A percentile compares a stretch with the other conserved stretches of the same genome.
Evolutionary conservation across 768 basidiomycete species (phyloP).

Genomic region (Hygrophoropsis aurantiaca): DNA sequence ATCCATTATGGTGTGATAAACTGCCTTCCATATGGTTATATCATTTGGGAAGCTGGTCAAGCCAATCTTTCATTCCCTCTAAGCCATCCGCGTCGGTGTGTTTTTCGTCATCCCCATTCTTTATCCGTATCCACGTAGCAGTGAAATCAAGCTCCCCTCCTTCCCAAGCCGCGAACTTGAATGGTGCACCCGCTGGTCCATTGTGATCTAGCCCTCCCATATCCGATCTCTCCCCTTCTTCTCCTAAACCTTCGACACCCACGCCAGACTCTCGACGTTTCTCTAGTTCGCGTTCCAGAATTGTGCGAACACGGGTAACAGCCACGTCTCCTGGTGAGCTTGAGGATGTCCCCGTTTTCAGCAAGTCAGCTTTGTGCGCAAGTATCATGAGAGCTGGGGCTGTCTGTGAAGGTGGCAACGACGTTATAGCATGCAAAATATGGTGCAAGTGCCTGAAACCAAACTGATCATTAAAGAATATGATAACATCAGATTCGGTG

Average conservation of each 20-base stretch:
- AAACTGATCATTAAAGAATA: slow-evolving; percentile 2
- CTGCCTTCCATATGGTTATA: too few species aligned
- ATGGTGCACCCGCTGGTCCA: slow-evolving; percentile 49
- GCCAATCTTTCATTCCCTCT: slow-evolving; percentile 44
- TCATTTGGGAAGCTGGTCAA: slow-evolving; percentile 42
- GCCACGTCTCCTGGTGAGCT: slow-evolving; percentile 47
- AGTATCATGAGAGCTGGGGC: slow-evolving; percentile 64
- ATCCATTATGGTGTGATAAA: too few species aligned
- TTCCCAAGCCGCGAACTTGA: slow-evolving; percentile 82
- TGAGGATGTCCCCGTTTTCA: slow-evolving; percentile 45
- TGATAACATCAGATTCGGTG: neutral
- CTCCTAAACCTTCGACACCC: slow-evolving; percentile 72
- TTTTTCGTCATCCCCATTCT: slow-evolving; percentile 41
- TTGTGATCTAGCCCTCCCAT: slow-evolving; percentile 75
- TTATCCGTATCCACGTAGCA: slow-evolving; percentile 56
- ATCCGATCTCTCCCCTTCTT: slow-evolving; percentile 61
- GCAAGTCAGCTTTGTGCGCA: slow-evolving; percentile 75
- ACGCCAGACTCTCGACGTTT: slow-evolving; percentile 70
- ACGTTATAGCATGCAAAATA: slow-evolving; percentile 66
- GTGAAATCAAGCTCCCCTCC: slow-evolving; percentile 75
- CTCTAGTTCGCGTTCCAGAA: slow-evolving; percentile 84
- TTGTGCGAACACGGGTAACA: slow-evolving; percentile 66
- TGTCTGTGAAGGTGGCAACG: slow-evolving; percentile 67
- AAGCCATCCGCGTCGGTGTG: slow-evolving; percentile 36
- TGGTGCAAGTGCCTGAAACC: slow-evolving; percentile 66